These are phyloP conservation scores for Suhomyces atakaporum DNA, from an alignment of 1,139 yeast species.

Conservation along the genomic window DNA sequence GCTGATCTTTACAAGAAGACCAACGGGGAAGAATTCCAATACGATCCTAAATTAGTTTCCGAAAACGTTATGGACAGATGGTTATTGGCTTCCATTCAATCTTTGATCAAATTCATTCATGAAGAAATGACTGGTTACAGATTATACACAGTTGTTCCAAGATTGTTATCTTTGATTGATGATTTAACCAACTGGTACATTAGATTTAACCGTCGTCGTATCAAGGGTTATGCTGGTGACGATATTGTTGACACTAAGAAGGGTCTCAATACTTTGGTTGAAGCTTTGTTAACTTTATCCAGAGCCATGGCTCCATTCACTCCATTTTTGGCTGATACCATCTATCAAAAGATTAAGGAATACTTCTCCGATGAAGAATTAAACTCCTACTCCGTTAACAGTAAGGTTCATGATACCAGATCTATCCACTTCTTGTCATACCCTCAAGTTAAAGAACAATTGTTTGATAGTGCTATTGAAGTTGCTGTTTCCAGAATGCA, in stretches of 20 bases:
- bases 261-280: conserved; percentile 88
- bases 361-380: conserved; percentile 60
- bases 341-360: conserved; percentile 73
- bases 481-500: conserved; percentile 94
- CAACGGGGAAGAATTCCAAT: conserved; percentile 68
- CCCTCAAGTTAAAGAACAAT: conserved; percentile 82
- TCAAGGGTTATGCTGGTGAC: conserved; percentile 78
- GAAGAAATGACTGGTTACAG: conserved; percentile 87
- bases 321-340: conserved; percentile 90
- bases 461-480: conserved; percentile 77
- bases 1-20: conserved; percentile 81
- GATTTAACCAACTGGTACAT: conserved; percentile 98
- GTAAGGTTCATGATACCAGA: conserved; percentile 56
- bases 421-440: conserved; percentile 92
- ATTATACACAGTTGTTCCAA: conserved; percentile 94
- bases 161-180: conserved; percentile 82
- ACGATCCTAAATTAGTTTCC: conserved; percentile 63
- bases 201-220: conserved; percentile 95
- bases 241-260: conserved; percentile 80
- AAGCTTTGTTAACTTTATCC: conserved; percentile 82
- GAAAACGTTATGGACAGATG: conserved; percentile 96
- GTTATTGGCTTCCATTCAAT: conserved; percentile 93
- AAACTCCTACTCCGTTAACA: conserved; percentile 42
- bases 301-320: conserved; percentile 99
- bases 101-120: conserved; percentile 82